These are phyloP conservation scores for Ophiostoma piceae DNA, from an alignment of 2,329 filamentous ascomycete genomes.

Conservation along the genomic window DNA sequence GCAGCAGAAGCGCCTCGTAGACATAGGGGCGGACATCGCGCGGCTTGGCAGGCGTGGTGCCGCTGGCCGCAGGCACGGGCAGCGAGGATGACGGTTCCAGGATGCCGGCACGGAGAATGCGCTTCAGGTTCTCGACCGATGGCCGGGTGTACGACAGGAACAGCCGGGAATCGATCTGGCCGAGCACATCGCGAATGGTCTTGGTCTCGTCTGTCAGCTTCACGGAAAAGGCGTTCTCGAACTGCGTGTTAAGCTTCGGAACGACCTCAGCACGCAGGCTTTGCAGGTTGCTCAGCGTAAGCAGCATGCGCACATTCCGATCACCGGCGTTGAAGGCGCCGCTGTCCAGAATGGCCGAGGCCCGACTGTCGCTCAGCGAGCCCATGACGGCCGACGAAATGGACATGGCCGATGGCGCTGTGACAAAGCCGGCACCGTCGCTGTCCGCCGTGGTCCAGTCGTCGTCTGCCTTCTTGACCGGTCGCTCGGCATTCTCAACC, in stretches of 20 bases:
- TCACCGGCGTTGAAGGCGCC: constrained; percentile 52
- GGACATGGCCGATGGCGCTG: constrained; percentile 16
- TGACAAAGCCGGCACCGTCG: constrained; percentile 36
- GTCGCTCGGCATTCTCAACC: constrained; percentile 89
- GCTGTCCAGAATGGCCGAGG: constrained; percentile 38
- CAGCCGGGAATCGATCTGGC: constrained; percentile 82
- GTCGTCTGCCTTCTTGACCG: constrained; percentile 58
- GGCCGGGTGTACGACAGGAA: constrained; percentile 90
- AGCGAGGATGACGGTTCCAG: constrained; percentile 42
- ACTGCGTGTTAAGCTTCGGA: constrained; percentile 82
- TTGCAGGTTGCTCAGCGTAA: constrained; percentile 89
- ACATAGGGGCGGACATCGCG: constrained; percentile 80
- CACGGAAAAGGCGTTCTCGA: constrained; percentile 89
- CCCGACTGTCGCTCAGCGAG: constrained; percentile 27
- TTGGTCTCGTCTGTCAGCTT: constrained; percentile 91
- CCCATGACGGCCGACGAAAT: constrained; percentile 21
- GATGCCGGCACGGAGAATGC: constrained; percentile 69
- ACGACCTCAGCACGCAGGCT: constrained; percentile 75
- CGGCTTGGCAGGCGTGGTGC: constrained; percentile 52
- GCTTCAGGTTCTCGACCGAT: constrained; percentile 60
- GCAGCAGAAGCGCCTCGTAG: constrained; percentile 74
- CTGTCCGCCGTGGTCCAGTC: constrained; percentile 49
- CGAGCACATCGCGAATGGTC: constrained; percentile 82
- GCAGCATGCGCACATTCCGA: constrained; percentile 81
- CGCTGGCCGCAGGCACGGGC: constrained; percentile 47